Base-by-base conservation (phyloP, 257 asterid genomes). In the Solanum virginianum region DNA sequence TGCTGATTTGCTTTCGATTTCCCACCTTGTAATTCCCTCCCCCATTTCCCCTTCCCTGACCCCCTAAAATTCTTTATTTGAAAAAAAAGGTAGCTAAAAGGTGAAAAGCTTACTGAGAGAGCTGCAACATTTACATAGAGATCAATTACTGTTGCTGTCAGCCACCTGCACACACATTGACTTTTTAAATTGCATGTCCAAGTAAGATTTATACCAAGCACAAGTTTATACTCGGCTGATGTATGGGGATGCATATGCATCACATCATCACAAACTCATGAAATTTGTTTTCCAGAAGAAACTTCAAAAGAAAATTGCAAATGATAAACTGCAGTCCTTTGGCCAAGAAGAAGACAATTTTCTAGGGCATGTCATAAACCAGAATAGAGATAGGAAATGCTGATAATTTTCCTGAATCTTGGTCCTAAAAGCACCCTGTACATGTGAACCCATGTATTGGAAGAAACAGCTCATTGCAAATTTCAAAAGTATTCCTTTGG, bases 81-180 rank as follows among this genome's bases (percentile, higher is more conserved):
- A 1, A 60, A n/a, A n/a, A n/a, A 60, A 45, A 24, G 62, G 43
- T 29, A 51, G 82, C 59, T 77, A n/a, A 11, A 71, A 29, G 51
- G 36, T 26, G 82, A 77, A 51, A 87, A 83, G 80, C 89, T 54
- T 93, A 94, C 99, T 90, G 92, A 90, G 54, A 96, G 87, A 85
- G 94, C 93, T 80, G 91, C 84, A 65, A 92, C 88, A 51, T 86
- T 92, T 47, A 87, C 59, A 71, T 92, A 94, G 92, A 95, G 93
- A 89, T 95, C 98, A 85, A 94, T 20, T 79, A 95, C 89, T 24
- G 96, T 91, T 51, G 96, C 93, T 65, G 90, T 71, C 82, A 94
- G 56, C 99, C 99, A 95, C 95, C 99, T 95, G 90, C 89, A 85
- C 51, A 87, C 15, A 86, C 9, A 22, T 62, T 71, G 51, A 88